Percentiles rank a stretch among this genome's conserved stretches.
These are phyloP conservation scores for Leptoxyphium fumago DNA, from an alignment of 2,329 filamentous ascomycete species.

Conservation along the genomic window DNA sequence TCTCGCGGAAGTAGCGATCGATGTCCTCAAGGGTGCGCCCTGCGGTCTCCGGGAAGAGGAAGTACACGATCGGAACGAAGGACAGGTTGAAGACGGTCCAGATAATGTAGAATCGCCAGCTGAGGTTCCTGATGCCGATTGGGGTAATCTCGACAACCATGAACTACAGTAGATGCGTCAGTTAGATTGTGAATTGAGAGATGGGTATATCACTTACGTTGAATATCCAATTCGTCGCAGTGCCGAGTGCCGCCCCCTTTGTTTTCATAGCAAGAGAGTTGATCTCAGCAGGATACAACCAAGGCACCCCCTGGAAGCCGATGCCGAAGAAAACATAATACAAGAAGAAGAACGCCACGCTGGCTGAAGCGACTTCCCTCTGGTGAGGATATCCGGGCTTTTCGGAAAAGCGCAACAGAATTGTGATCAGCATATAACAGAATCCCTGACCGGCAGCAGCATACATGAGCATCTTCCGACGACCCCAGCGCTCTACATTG, in stretches of 20 bases:
- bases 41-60: slow-evolving; percentile 21
- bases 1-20: slow-evolving; percentile 11
- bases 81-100: slow-evolving; percentile 38
- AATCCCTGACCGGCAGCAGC: slow-evolving; percentile 37
- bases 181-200: background rate
- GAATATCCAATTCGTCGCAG: slow-evolving; percentile 38
- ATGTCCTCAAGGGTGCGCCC: slow-evolving; percentile 19
- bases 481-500: slow-evolving; percentile 37
- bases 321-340: slow-evolving; percentile 41
- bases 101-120: slow-evolving; percentile 25
- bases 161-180: slow-evolving; percentile 26
- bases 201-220: slow-evolving; percentile 22
- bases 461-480: slow-evolving; percentile 46
- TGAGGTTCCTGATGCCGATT: slow-evolving; percentile 15
- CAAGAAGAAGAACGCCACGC: slow-evolving; percentile 37
- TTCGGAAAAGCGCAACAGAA: slow-evolving; percentile 32
- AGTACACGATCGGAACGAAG: slow-evolving; percentile 36
- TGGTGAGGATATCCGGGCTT: slow-evolving; percentile 12
- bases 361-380: slow-evolving; percentile 23
- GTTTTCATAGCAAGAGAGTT: slow-evolving; percentile 35
- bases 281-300: slow-evolving; percentile 34
- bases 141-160: slow-evolving; percentile 26
- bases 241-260: slow-evolving; percentile 34
- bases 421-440: slow-evolving; percentile 38
- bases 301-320: slow-evolving; percentile 27